Percentiles rank a stretch among this genome's conserved stretches.
Conservation (phyloP, 2,329 filamentous ascomycete genomes). For the Alternaria triticina region DNA sequence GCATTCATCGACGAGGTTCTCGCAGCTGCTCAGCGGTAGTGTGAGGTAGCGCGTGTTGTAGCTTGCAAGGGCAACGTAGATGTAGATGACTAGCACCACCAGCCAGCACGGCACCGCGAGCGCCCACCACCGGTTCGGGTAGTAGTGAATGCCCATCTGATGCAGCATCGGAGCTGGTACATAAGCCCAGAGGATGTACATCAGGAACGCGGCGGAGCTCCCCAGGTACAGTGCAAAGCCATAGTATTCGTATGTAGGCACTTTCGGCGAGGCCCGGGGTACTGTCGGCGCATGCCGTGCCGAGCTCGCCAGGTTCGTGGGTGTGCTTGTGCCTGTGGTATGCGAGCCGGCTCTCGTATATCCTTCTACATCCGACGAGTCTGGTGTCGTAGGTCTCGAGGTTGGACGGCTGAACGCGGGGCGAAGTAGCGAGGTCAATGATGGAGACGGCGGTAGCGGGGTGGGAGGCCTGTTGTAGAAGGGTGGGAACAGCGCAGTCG, state of each 20-base stretch:
- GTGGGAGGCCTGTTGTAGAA: constrained; percentile 98
- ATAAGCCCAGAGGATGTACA: constrained; percentile 83
- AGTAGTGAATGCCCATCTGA: constrained; percentile 93
- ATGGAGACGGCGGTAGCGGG: constrained; percentile 89
- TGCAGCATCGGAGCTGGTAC: constrained; percentile 91
- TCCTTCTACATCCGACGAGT: constrained; percentile 83
- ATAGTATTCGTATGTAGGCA: constrained; percentile 99
- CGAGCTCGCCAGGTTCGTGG: constrained; percentile 64
- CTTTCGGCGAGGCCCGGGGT: constrained; percentile 85
- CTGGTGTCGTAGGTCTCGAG: constrained; percentile 90
- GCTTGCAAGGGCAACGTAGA: constrained; percentile 87
- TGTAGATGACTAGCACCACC: constrained; percentile 87
- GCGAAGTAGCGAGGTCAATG: constrained; percentile 86
- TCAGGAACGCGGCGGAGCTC: constrained; percentile 78
- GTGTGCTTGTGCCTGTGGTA: constrained; percentile 34
- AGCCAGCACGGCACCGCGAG: constrained; percentile 89
- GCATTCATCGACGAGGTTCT: constrained; percentile 90
- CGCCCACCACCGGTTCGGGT: constrained; percentile 97
- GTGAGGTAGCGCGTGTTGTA: constrained; percentile 94
- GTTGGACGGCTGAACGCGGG: constrained; percentile 63
- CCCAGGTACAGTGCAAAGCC: constrained; percentile 96
- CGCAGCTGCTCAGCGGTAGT: constrained; percentile 76
- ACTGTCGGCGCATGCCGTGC: constrained; percentile 68
- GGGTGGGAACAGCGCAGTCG: constrained; percentile 68
- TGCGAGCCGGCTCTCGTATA: constrained; percentile 14